Evolutionary conservation across 148 eudicot genomes (phyloP), one percentile per base, ranked within the genome.

Genomic region (Chenopodium berlandieri): DNA sequence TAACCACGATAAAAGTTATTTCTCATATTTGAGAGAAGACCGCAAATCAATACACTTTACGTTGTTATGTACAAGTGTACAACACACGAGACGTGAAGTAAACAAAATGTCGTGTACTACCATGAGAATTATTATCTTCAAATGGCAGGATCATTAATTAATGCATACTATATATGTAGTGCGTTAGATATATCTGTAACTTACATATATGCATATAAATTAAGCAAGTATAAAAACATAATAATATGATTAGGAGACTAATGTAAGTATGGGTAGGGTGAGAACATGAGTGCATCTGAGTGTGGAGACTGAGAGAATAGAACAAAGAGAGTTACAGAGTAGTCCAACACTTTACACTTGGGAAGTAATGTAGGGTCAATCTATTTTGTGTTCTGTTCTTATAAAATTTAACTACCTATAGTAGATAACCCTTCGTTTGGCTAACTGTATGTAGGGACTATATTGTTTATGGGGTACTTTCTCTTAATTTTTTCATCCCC

Each of bases 321-420:
- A 30, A 77, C 50, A 34, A 37, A 13, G 56, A 58, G 30, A 14
- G 3, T 65, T 3, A 65, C 75, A 70, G 75, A 30, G 66, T 69
- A 72, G 83, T 81, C 78, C 83, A 74, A 64, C 78, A 20, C 16
- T 46, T 9, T 56, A 56, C 22, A 56, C 19, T 56, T 56, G 68
- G n/a, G 25, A 25, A 46, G n/a, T 54, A 4, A 11, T 34, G 65
- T 23, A 46, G 81, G 19, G 48, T 44, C 76, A 47, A 44, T 5
- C 23, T 73, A 62, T 19, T 62, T 62, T 19, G 65, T 62, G 65
- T 23, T 22, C 65, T 62, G 27, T 9, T 9, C 23, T 20, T 62
- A 62, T 48, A 65, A 72, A 23, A 40, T 16, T n/a, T 64, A 22
- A 40, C 17, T 11, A 64, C 44, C 60, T 25, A 17, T 17, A 56